Evolutionary conservation across 805 yeast genomes (phyloP), one percentile per base, ranked within the genome.

Genomic region (Starmerella riodocensis): DNA sequence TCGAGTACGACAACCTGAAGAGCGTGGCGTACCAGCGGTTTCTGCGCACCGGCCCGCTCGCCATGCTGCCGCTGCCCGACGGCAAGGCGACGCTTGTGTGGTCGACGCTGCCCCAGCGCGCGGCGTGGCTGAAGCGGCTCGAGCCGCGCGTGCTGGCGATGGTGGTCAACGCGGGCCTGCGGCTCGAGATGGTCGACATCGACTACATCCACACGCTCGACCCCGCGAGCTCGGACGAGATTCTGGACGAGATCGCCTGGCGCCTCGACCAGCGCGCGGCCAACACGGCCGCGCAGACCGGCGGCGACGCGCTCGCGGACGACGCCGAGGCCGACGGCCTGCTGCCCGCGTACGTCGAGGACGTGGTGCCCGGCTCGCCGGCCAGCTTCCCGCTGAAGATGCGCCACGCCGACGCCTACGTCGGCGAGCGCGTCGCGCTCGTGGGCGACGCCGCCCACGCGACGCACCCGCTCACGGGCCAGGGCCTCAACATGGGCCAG

Each of bases 361-460:
- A 66, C 4, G 71, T 85, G 4, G 66, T 73, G 24, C 69, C 69
- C 2, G 64, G 68, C 7, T 73, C 93, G 2, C 69, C 94, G 45
- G 97, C 94, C 0, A 68, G 79, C 34, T 91, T 91, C 65, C 98
- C 98, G 18, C 65, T 91, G 48, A 76, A 77, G 50, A 60, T 88
- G 63, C 75, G 85, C 17, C 96, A 91, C 55, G 93, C 94, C 2
- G 97, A 91, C 53, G 71, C 80, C 1, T 91, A 91, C 56, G 74
- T 83, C 16, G 74, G 74, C 2, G 86, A 81, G 3, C 67, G 97
- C 49, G 70, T 88, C 23, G 97, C 96, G 0, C 63, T 91, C n/a
- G 81, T 88, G 8, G 98, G 98, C 20, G 98, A 91, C 60, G 97
- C 98, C 1, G 97, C 97, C 0, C 98, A 91, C 53, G 79, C 96